Percentiles rank a stretch among this genome's conserved stretches.
phyloP scores from a whole-genome alignment of 2,329 filamentous ascomycete genomes.

The Pyrenophora teres region DNA sequence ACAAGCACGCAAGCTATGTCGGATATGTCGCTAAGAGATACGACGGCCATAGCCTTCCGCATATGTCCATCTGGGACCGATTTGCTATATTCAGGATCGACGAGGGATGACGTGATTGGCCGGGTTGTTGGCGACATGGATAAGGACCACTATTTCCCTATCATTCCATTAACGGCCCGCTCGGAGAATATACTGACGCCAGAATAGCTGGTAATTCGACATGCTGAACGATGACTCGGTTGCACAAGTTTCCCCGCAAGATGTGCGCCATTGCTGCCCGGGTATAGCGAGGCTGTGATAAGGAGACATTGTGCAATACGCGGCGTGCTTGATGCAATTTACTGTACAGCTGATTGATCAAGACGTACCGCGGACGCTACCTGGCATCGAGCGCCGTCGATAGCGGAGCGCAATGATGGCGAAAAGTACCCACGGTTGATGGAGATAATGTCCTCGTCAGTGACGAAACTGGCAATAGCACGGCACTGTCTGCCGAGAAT shows the following conservation, averaged over 20 bases:
- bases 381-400: neutral
- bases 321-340: slow-evolving; percentile 39
- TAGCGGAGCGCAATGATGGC: no score
- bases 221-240: slow-evolving; percentile 4
- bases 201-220: slow-evolving; percentile 7
- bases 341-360: slow-evolving; percentile 25
- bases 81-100: slow-evolving; percentile 25
- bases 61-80: slow-evolving; percentile 18
- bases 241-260: slow-evolving; percentile 9
- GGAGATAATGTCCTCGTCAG: no score
- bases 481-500: no score
- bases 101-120: slow-evolving; percentile 44
- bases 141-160: slow-evolving; percentile 12
- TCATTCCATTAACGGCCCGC: slow-evolving; percentile 10
- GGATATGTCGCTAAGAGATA: neutral
- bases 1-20: slow-evolving; percentile 1
- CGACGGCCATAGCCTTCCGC: neutral
- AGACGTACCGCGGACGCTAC: slow-evolving; percentile 14
- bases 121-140: slow-evolving; percentile 35
- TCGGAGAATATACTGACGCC: slow-evolving; percentile 12
- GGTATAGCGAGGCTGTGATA: slow-evolving; percentile 16
- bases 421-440: neutral
- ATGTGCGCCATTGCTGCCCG: neutral
- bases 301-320: slow-evolving; percentile 34
- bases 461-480: no score